A percentile compares a stretch with the other conserved stretches of the same genome.
Conservation (phyloP, 371 early-diverging fungal species). For the Mucor irregularis region DNA sequence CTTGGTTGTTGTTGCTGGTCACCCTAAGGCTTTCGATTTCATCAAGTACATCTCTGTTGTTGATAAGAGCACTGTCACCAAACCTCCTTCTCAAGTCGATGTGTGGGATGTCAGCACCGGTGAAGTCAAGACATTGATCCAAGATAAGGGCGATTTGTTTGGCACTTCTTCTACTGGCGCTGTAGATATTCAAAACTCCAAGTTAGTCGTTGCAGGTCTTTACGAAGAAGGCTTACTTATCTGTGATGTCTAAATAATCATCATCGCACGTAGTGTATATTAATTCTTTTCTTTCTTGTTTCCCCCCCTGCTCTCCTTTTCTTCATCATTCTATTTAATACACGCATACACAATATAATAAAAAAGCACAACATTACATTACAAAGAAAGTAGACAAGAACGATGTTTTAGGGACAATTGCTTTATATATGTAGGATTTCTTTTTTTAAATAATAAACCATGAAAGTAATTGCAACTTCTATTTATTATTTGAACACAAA, state of each 20-base stretch:
- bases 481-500: conserved; percentile 12
- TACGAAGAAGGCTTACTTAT: conserved; percentile 35
- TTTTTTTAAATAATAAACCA: background rate
- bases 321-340: background rate
- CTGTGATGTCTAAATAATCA: conserved; percentile 16
- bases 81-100: conserved; percentile 33
- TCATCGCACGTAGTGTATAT: background rate
- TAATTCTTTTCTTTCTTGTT: background rate
- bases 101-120: conserved; percentile 23
- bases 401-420: too few species aligned
- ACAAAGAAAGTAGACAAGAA: conserved; percentile 1
- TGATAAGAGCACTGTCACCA: background rate
- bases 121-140: conserved; percentile 24
- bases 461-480: conserved; percentile 16
- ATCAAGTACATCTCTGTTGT: conserved; percentile 11
- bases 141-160: conserved; percentile 36
- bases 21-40: conserved; percentile 29
- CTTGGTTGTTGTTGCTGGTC: conserved; percentile 30
- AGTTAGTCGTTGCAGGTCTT: conserved; percentile 34
- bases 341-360: background rate
- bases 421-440: too few species aligned
- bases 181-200: conserved; percentile 21
- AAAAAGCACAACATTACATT: background rate
- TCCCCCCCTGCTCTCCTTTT: background rate
- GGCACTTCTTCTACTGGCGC: conserved; percentile 30